Conservation (phyloP, 2,329 filamentous ascomycete species). For the Colletotrichum noveboracense region DNA sequence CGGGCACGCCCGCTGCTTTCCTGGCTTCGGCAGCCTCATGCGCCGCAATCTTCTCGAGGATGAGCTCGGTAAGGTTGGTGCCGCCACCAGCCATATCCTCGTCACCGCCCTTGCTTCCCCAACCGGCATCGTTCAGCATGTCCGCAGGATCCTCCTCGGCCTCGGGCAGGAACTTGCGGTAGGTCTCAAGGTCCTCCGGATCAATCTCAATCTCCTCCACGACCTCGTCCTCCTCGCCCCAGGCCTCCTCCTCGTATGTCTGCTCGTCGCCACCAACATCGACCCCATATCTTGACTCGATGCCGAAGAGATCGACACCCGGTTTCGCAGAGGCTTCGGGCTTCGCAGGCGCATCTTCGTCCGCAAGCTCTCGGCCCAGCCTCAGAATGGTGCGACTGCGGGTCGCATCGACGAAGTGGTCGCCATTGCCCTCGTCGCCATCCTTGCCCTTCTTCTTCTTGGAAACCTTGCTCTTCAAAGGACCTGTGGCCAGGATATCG, state of each 20-base stretch:
- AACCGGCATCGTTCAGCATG: slow-evolving; percentile 68
- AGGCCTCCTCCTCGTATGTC: slow-evolving; percentile 64
- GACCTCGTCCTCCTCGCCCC: slow-evolving; percentile 79
- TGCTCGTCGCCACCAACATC: slow-evolving; percentile 54
- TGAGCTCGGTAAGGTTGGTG: slow-evolving; percentile 90
- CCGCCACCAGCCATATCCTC: slow-evolving; percentile 51
- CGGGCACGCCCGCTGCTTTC: slow-evolving; percentile 51
- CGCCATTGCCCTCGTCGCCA: slow-evolving; percentile 64
- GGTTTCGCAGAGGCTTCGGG: slow-evolving; percentile 43
- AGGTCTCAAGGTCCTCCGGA: slow-evolving; percentile 86
- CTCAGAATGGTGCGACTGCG: slow-evolving; percentile 87
- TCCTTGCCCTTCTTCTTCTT: slow-evolving; percentile 74
- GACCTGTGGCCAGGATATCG: slow-evolving; percentile 75
- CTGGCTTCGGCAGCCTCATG: slow-evolving; percentile 74
- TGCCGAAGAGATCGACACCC: slow-evolving; percentile 71
- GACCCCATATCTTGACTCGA: slow-evolving; percentile 75
- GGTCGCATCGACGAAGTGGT: slow-evolving; percentile 84
- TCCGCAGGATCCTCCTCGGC: slow-evolving; percentile 68
- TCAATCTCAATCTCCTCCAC: slow-evolving; percentile 81
- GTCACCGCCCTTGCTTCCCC: slow-evolving; percentile 51
- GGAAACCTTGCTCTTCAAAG: slow-evolving; percentile 75
- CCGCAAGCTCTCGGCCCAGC: slow-evolving; percentile 86
- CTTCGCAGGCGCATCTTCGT: slow-evolving; percentile 69
- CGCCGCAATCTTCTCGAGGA: slow-evolving; percentile 91
- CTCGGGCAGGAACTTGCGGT: slow-evolving; percentile 85